Evolutionary conservation across 2,329 filamentous ascomycete genomes (phyloP), one percentile per base, ranked within the genome.

Genomic region (Diaporthe sp.): DNA sequence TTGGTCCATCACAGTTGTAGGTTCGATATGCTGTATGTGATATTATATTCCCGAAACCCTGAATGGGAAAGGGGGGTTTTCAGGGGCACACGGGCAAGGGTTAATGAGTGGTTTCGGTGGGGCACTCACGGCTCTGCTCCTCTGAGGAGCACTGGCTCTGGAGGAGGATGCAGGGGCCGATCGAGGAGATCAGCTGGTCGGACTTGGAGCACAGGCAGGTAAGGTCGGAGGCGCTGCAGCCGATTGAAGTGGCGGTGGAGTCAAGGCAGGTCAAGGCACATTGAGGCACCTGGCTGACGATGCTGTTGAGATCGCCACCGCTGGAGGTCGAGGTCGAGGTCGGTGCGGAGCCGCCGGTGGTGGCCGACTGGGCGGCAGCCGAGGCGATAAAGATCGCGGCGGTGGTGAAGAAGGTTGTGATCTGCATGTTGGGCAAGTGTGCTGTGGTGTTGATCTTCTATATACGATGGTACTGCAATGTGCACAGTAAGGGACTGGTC

Each of bases 211-310:
- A 80, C 57, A 82, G 74, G 67, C 81, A 82, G n/a, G 77, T 37
- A 20, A 82, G 75, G 73, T 82, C 78, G 7, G 79, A 75, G 1
- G 75, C 70, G 2, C 22, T 70, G 73, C 81, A 82, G 76, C 72
- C 70, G 58, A 81, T 72, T 20, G 61, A 6, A 12, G 34, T 39
- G 7, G 80, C 79, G 2, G 79, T 77, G 1, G 47, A 15, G 22
- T 76, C 28, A 68, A 81, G 77, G 72, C 81, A 82, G 42, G 70
- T 57, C 22, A 81, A 47, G 34, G 79, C 80, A 76, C 81, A 82
- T 15, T 71, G 17, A 4, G 81, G 81, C 39, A 82, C 70, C 58
- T 78, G 71, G 73, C 78, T 76, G 60, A 82, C 58, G 20, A 82
- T 75, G 55, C 49, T 60, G 17, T 76, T 47, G 37, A 82, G 78